phyloP scores from a whole-genome alignment of 768 basidiomycete species.

The Cystobasidium onofrii region DNA sequence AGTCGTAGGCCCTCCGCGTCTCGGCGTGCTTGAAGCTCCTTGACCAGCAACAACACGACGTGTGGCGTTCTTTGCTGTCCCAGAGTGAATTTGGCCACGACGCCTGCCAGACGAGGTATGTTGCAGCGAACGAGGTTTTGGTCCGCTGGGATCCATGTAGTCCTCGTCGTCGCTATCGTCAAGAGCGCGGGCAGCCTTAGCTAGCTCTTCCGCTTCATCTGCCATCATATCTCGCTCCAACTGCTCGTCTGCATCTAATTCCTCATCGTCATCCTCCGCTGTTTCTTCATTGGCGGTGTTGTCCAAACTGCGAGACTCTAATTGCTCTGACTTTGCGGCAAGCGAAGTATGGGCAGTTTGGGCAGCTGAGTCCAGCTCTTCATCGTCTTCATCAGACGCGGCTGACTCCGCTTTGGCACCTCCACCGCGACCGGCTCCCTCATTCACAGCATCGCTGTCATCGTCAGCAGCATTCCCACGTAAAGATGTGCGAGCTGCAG shows the following conservation, averaged over 20 bases:
- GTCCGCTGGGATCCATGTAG: background rate
- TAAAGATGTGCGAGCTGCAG: background rate
- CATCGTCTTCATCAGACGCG: background rate
- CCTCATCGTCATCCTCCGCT: background rate
- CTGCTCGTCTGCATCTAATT: background rate
- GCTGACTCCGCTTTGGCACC: background rate
- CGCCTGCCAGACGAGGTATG: background rate
- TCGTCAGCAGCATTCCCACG: background rate
- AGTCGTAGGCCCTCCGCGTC: background rate
- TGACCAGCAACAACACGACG: background rate
- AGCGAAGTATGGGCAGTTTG: background rate
- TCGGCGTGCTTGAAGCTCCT: background rate
- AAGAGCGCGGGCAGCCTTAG: background rate
- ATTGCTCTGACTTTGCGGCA: background rate
- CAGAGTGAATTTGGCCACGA: background rate
- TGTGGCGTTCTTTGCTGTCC: background rate
- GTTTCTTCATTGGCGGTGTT: background rate
- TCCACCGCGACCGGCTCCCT: background rate
- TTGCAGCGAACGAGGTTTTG: background rate
- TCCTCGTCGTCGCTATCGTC: slow-evolving; percentile 14
- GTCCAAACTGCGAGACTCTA: background rate
- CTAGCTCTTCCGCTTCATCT: slow-evolving; percentile 11
- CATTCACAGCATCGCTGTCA: background rate
- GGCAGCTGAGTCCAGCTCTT: background rate
- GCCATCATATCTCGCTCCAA: background rate